These are phyloP conservation scores for Chalciporus piperatus DNA, from an alignment of 768 basidiomycete species.

Conservation along the genomic window DNA sequence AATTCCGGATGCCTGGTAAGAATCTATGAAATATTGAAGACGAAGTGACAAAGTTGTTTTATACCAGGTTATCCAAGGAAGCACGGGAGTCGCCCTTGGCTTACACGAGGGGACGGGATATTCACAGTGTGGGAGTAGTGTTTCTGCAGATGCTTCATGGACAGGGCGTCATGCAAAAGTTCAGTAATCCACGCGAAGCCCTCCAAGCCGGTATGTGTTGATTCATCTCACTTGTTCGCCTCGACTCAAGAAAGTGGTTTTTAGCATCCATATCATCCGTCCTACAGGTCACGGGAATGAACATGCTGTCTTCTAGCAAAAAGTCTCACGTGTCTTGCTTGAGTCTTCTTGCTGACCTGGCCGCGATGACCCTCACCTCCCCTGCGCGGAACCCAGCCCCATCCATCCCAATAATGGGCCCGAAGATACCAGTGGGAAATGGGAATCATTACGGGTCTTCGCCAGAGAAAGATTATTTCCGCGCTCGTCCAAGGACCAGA, in stretches of 20 bases:
- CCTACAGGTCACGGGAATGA: conserved; percentile 49
- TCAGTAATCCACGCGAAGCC: conserved; percentile 53
- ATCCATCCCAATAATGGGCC: conserved; percentile 23
- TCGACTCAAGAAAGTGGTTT: background rate
- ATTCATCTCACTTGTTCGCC: conserved; percentile 16
- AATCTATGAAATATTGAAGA: background rate
- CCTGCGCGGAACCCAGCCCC: conserved; percentile 16
- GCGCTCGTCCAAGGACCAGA: conserved; percentile 35
- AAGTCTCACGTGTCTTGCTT: conserved; percentile 57
- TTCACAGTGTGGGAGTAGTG: conserved; percentile 78
- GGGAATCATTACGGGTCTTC: conserved; percentile 42
- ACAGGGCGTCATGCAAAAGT: conserved; percentile 56
- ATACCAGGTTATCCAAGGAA: conserved; percentile 68
- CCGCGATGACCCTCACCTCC: conserved; percentile 37
- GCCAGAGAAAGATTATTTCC: conserved; percentile 67
- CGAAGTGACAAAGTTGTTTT: conserved; percentile 2
- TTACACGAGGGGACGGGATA: conserved; percentile 77
- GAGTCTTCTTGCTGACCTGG: conserved; percentile 55
- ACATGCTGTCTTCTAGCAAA: conserved; percentile 60
- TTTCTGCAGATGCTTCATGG: conserved; percentile 87
- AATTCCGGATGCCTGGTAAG: conserved; percentile 32
- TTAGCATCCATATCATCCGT: conserved; percentile 53
- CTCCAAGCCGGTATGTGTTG: conserved; percentile 47
- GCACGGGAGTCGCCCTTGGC: conserved; percentile 73
- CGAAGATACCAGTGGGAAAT: conserved; percentile 50